Base-by-base conservation (phyloP, 257 asterid species). In the Perilla frutescens region DNA sequence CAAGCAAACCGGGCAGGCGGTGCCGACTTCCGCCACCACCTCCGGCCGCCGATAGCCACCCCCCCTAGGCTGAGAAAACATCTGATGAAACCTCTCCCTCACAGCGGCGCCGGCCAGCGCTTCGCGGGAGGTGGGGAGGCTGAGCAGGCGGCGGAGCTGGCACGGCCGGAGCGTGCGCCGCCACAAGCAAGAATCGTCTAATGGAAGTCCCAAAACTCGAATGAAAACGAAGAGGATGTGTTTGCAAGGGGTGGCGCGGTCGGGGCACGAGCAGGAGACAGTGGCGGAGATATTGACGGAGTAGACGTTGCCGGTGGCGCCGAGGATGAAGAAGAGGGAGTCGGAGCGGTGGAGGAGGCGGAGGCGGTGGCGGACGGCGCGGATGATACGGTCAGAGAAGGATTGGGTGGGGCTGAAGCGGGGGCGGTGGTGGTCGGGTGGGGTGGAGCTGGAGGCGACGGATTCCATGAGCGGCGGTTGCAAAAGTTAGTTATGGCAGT, bases 301-400 rank as follows among this genome's bases (percentile, higher is more conserved):
- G 89, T 94, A 94, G 41, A 91, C 98, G 76, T 93, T 93, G 0
- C 96, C 96, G 40, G 98, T 91, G 62, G 93, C 93, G 51, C 97
- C 98, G 58, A 93, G 82, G 62, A 93, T 45, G 80, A 87, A 91
- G 87, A 93, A 93, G 26, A 71, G 76, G 53, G 96, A 64, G 76
- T 84, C 96, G n/a, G 81, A 62, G 65, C 90, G 88, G 91, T 88
- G 97, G 85, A 93, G 96, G 87, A 93, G 98, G 55, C 84, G 88
- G 76, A 94, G 91, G n/a, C 84, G 98, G 85, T 91, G 98, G 68
- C 82, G 80, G 7, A 88, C 76, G 31, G 99, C 97, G 10, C 99
- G 92, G 81, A 89, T 70, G 70, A 90, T 49, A 3, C 98, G 86
- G 51, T 90, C 96, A 1, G 89, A 85, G 39, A 87, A 75, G 39